These are phyloP conservation scores for Ganoderma boninense DNA, from an alignment of 1,284 basidiomycete genomes.

Conservation along the genomic window DNA sequence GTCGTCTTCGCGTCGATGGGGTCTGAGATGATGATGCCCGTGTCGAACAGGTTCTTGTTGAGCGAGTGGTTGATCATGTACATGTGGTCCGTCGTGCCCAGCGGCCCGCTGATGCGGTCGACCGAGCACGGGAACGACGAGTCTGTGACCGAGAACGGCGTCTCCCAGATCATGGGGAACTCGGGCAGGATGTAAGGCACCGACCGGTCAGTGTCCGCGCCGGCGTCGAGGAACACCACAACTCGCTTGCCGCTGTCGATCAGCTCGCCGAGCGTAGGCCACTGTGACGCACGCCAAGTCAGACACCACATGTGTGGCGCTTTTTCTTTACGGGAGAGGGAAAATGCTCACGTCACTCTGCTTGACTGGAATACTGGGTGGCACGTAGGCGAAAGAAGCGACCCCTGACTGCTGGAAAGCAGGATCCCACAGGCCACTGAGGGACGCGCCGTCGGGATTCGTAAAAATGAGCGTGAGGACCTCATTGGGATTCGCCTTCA, in stretches of 20 bases:
- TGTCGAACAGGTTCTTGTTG: slow-evolving; percentile 48
- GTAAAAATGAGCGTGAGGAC: slow-evolving; percentile 78
- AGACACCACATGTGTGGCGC: not conserved
- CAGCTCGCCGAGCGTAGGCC: slow-evolving; percentile 81
- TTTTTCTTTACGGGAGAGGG: not conserved
- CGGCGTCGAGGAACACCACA: slow-evolving; percentile 77
- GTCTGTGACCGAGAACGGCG: slow-evolving; percentile 71
- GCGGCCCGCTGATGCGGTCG: slow-evolving; percentile 64
- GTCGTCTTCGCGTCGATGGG: slow-evolving; percentile 49
- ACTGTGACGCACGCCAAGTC: slow-evolving; percentile 43
- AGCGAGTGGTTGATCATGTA: slow-evolving; percentile 68
- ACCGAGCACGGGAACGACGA: slow-evolving; percentile 74
- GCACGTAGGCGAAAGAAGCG: slow-evolving; percentile 64
- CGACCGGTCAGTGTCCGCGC: slow-evolving; percentile 50
- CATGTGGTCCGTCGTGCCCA: slow-evolving; percentile 58
- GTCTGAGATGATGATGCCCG: slow-evolving; percentile 52
- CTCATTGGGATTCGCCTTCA: slow-evolving; percentile 77
- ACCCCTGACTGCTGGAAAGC: slow-evolving; percentile 70
- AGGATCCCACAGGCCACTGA: slow-evolving; percentile 59
- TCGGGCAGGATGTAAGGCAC: slow-evolving; percentile 73
- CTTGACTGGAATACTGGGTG: slow-evolving; percentile 58
- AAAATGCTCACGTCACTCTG: slow-evolving; percentile 45
- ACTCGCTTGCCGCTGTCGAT: slow-evolving; percentile 72
- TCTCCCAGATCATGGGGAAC: slow-evolving; percentile 80
- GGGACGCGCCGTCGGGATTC: slow-evolving; percentile 68